These are phyloP conservation scores for Irpex sp. DNA, from an alignment of 1,284 basidiomycete genomes.

Conservation along the genomic window DNA sequence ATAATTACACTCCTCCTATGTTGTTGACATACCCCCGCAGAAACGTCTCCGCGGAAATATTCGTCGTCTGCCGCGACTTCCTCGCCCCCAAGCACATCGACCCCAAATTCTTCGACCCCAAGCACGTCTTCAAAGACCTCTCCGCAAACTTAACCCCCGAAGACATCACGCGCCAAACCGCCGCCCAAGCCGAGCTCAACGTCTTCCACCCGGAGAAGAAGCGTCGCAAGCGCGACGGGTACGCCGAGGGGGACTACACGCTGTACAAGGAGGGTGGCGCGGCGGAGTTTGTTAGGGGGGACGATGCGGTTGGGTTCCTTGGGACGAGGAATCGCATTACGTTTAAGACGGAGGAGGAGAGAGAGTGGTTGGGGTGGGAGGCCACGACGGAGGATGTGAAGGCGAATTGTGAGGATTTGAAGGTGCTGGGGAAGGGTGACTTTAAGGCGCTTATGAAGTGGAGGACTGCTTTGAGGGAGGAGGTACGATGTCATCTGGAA, in stretches of 20 bases:
- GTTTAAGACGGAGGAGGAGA: slow-evolving; percentile 85
- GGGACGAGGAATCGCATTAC: slow-evolving; percentile 84
- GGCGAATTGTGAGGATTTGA: slow-evolving; percentile 87
- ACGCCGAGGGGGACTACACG: slow-evolving; percentile 93
- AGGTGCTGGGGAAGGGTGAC: slow-evolving; percentile 96
- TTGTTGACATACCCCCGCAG: slow-evolving; percentile 38
- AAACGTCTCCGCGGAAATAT: slow-evolving; percentile 99
- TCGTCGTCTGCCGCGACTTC: slow-evolving; percentile 97
- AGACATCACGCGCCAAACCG: slow-evolving; percentile 43
- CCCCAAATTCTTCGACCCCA: slow-evolving; percentile 97
- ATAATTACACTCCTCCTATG: too few relatives aligned
- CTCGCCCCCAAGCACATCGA: slow-evolving; percentile 95
- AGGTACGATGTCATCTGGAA: slow-evolving; percentile 41
- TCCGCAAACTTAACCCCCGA: slow-evolving; percentile 45
- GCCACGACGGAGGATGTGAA: slow-evolving; percentile 81
- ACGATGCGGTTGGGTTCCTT: slow-evolving; percentile 79
- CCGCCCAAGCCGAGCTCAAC: slow-evolving; percentile 70
- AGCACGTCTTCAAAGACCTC: slow-evolving; percentile 96
- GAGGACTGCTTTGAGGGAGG: slow-evolving; percentile 81
- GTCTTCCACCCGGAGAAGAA: slow-evolving; percentile 99
- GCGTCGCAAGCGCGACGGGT: slow-evolving; percentile 90
- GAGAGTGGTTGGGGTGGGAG: slow-evolving; percentile 73
- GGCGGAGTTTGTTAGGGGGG: slow-evolving; percentile 68
- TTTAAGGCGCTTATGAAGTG: slow-evolving; percentile 95
- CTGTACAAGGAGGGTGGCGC: slow-evolving; percentile 79